These are phyloP conservation scores for Medicago truncatula DNA, from an alignment of 306 rosid species.

Conservation along the genomic window MtrunA17r5.0-ANR NC_053044.1:49610501-49611000, in stretches of 20 bases:
- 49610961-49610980: conserved; percentile 27
- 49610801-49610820: conserved; percentile 32
- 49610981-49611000: conserved; percentile 17
- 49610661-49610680: conserved; percentile 59
- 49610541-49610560: conserved; percentile 37
- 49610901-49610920: background rate
- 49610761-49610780: conserved; percentile 9
- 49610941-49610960: conserved; percentile 18
- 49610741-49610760: conserved; percentile 25
- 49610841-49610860: conserved; percentile 25
- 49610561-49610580: conserved; percentile 83
- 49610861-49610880: conserved; percentile 17
- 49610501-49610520: conserved; percentile 37
- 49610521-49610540: conserved; percentile 40
- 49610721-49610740: conserved; percentile 23
- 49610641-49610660: conserved; percentile 69
- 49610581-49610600: conserved; percentile 66
- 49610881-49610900: background rate
- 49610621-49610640: conserved; percentile 66
- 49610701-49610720: conserved; percentile 18
- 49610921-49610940: conserved; percentile 34
- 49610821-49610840: conserved; percentile 8
- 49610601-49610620: conserved; percentile 70
- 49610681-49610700: conserved; percentile 3
- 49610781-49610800: conserved; percentile 16